phyloP scores from a whole-genome alignment of 2,329 filamentous ascomycete species.

The Calonectria ilicicola region DNA sequence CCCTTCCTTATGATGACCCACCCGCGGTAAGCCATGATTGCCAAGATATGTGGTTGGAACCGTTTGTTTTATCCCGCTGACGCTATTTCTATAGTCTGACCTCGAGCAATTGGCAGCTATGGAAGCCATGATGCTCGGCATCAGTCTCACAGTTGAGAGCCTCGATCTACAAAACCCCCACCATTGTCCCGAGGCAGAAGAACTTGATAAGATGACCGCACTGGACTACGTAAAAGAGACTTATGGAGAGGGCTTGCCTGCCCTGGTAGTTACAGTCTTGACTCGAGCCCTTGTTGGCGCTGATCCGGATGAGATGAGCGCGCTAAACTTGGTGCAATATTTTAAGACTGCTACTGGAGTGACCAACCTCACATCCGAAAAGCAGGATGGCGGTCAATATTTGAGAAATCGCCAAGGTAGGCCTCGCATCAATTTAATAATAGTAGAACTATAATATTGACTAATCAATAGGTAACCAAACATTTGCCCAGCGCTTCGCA shows the following conservation, averaged over 20 bases:
- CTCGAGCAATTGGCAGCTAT: background rate
- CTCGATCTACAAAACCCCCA: background rate
- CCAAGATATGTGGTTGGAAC: too few species aligned
- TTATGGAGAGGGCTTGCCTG: background rate
- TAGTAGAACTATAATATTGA: background rate
- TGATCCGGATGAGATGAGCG: background rate
- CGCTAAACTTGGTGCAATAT: conserved; percentile 29
- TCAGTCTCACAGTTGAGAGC: background rate
- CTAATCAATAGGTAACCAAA: background rate
- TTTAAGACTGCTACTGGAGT: conserved; percentile 34
- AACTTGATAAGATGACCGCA: background rate
- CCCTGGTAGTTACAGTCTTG: background rate
- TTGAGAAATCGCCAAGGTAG: conserved; percentile 38
- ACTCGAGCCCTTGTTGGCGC: background rate
- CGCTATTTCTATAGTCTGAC: background rate
- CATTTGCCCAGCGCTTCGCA: background rate
- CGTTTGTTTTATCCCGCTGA: background rate
- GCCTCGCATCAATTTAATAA: background rate
- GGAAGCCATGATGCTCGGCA: background rate
- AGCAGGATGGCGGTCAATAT: conserved; percentile 36
- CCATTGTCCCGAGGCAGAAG: background rate
- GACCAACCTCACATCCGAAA: conserved; percentile 33
- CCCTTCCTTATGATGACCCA: background rate
- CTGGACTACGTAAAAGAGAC: background rate
- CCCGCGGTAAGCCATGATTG: background rate